A percentile compares a stretch with the other conserved stretches of the same genome.
Evolutionary conservation across 2,329 filamentous ascomycete genomes (phyloP).

Genomic region (Shiraia bambusicola): DNA sequence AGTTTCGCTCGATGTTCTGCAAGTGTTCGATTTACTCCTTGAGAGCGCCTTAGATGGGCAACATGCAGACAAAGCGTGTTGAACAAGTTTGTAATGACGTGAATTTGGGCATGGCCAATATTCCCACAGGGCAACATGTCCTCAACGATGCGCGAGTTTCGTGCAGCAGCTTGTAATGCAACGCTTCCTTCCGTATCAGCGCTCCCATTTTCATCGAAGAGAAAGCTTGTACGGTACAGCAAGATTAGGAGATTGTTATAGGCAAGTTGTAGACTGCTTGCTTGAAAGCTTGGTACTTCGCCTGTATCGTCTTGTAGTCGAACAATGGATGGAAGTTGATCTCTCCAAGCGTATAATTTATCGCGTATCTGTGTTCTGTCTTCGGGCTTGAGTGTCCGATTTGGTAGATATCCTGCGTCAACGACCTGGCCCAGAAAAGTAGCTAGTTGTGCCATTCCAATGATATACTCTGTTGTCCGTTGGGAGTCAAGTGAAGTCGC

Average conservation of each 20-base stretch:
- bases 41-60: conserved; percentile 45
- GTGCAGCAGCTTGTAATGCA: conserved; percentile 50
- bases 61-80: conserved; percentile 54
- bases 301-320: conserved; percentile 35
- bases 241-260: conserved; percentile 53
- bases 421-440: conserved; percentile 44
- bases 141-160: conserved; percentile 51
- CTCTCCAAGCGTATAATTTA: conserved; percentile 46
- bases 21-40: conserved; percentile 46
- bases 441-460: conserved; percentile 45
- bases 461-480: conserved; percentile 37
- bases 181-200: conserved; percentile 43
- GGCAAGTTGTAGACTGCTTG: conserved; percentile 46
- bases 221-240: conserved; percentile 48
- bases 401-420: conserved; percentile 39
- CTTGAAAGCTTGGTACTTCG: conserved; percentile 42
- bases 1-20: conserved; percentile 54
- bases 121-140: conserved; percentile 50
- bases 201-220: conserved; percentile 39
- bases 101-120: conserved; percentile 50
- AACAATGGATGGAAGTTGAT: conserved; percentile 40
- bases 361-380: conserved; percentile 27
- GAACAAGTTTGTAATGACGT: conserved; percentile 53
- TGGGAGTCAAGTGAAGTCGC: conserved; percentile 28
- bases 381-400: conserved; percentile 16